Evolutionary conservation across 805 yeast species (phyloP).

Genomic region (Komagataella kurtzmanii): DNA sequence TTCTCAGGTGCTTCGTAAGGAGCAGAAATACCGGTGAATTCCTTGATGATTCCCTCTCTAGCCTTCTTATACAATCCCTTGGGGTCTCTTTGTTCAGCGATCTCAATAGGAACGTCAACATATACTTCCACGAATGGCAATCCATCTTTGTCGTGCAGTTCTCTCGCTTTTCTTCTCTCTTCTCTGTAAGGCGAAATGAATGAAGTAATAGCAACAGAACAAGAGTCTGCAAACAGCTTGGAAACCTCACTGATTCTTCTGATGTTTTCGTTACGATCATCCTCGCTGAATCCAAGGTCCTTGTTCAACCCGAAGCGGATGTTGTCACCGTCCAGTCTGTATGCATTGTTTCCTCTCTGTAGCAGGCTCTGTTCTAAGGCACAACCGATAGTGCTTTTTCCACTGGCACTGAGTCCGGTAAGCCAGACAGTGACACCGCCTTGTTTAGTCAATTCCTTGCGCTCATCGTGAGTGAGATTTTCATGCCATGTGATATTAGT

Average conservation of each 20-base stretch:
- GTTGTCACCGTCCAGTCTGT: conserved; percentile 91
- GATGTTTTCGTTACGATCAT: conserved; percentile 88
- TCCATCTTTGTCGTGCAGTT: conserved; percentile 60
- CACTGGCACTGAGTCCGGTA: conserved; percentile 91
- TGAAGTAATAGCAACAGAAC: conserved; percentile 75
- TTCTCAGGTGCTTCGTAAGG: conserved; percentile 87
- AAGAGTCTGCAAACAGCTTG: conserved; percentile 87
- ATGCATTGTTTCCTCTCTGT: conserved; percentile 56
- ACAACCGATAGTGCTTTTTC: conserved; percentile 90
- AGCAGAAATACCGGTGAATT: conserved; percentile 91
- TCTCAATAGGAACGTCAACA: conserved; percentile 86
- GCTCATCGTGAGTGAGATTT: conserved; percentile 75
- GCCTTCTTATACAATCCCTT: conserved; percentile 96
- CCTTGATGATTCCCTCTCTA: conserved; percentile 85
- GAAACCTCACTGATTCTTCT: conserved; percentile 93
- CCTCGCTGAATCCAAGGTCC: conserved; percentile 85
- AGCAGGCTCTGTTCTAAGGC: conserved; percentile 79
- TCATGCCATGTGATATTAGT: conserved; percentile 95
- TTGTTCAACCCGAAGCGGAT: conserved; percentile 90
- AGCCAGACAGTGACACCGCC: conserved; percentile 88
- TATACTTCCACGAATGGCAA: conserved; percentile 84
- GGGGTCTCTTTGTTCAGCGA: conserved; percentile 95
- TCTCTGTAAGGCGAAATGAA: conserved; percentile 84
- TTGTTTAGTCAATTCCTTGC: conserved; percentile 60
- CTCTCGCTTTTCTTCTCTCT: conserved; percentile 79